Evolutionary conservation across 1,284 basidiomycete genomes (phyloP).

Genomic region (Boletus coffeatus): DNA sequence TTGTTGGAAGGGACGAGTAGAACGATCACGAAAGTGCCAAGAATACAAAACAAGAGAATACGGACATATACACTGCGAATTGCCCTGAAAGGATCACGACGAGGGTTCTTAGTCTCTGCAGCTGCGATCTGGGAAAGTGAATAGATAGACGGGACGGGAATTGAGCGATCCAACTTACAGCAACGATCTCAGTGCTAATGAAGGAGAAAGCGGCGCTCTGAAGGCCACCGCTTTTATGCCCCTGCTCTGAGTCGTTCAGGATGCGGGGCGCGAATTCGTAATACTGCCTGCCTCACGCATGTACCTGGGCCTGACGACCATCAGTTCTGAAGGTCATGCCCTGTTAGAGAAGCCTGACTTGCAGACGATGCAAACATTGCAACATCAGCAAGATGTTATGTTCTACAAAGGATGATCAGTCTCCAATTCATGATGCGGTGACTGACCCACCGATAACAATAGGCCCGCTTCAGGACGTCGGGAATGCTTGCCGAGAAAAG

Average conservation of each 20-base stretch:
- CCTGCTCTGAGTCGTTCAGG: too few relatives aligned
- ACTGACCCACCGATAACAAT: too few relatives aligned
- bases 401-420: too few relatives aligned
- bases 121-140: conserved; percentile 48
- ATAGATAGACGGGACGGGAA: not conserved
- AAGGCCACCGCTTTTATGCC: conserved; percentile 36
- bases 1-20: conserved; percentile 59
- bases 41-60: conserved; percentile 62
- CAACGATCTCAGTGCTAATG: conserved; percentile 74
- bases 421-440: too few relatives aligned
- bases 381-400: too few relatives aligned
- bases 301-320: too few relatives aligned
- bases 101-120: conserved; percentile 50
- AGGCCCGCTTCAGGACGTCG: not conserved
- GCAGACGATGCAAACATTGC: too few relatives aligned
- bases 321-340: too few relatives aligned
- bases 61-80: conserved; percentile 68
- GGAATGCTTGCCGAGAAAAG: conserved; percentile 66
- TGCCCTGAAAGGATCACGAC: conserved; percentile 50
- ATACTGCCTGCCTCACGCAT: too few relatives aligned
- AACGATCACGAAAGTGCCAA: conserved; percentile 48
- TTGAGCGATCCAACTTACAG: conserved; percentile 40
- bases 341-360: too few relatives aligned
- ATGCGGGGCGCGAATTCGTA: too few relatives aligned
- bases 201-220: conserved; percentile 66